Evolutionary conservation across 176 grass and related monocot species (phyloP).

Genomic region (Carex scoparia): DNA sequence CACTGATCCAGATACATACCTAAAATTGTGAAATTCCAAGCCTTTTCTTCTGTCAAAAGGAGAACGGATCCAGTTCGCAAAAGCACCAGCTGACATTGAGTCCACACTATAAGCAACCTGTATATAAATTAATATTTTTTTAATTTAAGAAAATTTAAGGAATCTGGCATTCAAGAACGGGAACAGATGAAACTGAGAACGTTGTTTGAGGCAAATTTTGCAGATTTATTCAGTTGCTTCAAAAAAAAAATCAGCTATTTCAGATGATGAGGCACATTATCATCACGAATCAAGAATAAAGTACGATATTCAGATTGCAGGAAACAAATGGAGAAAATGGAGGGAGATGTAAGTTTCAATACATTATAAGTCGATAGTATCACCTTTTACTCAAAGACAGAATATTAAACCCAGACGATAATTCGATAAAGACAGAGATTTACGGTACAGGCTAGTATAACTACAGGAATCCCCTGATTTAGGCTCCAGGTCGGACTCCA

Average conservation of each 20-base stretch:
- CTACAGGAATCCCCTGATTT: neutral
- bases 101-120: neutral
- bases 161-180: neutral
- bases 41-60: conserved; percentile 43
- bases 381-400: neutral
- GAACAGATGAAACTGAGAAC: neutral
- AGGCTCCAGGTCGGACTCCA: neutral
- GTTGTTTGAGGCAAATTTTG: neutral
- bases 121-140: neutral
- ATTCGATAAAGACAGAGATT: neutral
- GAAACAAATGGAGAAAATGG: neutral
- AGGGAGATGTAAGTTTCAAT: neutral
- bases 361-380: neutral
- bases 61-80: conserved; percentile 59
- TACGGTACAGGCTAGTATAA: neutral
- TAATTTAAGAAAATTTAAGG: neutral
- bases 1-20: conserved; percentile 29
- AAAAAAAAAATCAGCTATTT: neutral
- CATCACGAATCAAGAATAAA: neutral
- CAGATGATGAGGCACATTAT: neutral
- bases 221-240: neutral
- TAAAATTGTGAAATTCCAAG: conserved; percentile 54
- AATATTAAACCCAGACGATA: neutral
- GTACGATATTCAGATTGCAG: neutral
- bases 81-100: conserved; percentile 43